Conservation (phyloP, 768 basidiomycete genomes). For the Glaciozyma martinii region DNA sequence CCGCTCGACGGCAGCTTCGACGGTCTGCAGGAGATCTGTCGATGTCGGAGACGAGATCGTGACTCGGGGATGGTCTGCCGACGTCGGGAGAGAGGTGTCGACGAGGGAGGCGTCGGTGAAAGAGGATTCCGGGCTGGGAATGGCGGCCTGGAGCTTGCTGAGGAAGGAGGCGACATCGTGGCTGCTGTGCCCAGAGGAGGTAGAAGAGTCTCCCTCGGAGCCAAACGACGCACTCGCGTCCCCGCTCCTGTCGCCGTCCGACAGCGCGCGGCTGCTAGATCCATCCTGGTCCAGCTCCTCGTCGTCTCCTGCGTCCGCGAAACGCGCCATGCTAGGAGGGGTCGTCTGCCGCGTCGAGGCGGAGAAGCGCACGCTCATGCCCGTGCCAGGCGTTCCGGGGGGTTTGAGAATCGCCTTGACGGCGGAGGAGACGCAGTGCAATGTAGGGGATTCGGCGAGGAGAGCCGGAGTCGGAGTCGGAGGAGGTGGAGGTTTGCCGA, state of each 20-base stretch:
- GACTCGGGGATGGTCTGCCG: neutral
- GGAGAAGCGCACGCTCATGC: slow-evolving; percentile 22
- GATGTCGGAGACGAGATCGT: neutral
- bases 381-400: slow-evolving; percentile 26
- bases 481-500: slow-evolving; percentile 19
- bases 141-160: slow-evolving; percentile 9
- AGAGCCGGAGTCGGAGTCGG: neutral
- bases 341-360: neutral
- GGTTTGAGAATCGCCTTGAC: slow-evolving; percentile 16
- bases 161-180: slow-evolving; percentile 11
- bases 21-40: neutral
- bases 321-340: neutral
- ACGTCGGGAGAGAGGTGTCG: neutral
- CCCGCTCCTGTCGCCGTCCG: neutral
- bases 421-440: neutral
- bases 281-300: neutral
- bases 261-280: neutral
- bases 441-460: neutral
- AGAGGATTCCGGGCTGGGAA: slow-evolving; percentile 16
- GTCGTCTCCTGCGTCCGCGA: neutral
- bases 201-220: slow-evolving; percentile 1
- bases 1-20: neutral
- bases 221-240: neutral
- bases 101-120: neutral
- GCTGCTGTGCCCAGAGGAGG: neutral